Conservation (phyloP, 495 filamentous ascomycete species). For the Penicillium goetzii region DNA sequence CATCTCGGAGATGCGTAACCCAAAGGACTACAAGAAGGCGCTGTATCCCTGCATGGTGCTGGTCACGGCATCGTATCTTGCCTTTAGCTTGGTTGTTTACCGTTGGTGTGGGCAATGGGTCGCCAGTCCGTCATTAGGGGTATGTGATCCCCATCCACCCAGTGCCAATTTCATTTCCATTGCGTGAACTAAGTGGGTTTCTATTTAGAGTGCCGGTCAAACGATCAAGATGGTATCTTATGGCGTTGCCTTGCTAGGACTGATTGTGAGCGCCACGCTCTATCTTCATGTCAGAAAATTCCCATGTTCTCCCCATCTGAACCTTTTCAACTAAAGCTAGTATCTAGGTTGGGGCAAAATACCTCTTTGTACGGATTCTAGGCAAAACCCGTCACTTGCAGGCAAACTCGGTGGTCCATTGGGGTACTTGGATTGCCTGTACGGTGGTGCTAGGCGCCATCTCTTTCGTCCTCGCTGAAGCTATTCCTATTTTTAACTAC, state of each 20-base stretch:
- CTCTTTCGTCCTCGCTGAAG: constrained; percentile 66
- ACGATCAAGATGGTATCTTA: constrained; percentile 5
- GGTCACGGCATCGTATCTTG: constrained; percentile 64
- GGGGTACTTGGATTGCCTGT: constrained; percentile 56
- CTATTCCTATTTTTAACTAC: constrained; percentile 69
- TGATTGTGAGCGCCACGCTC: constrained; percentile 1
- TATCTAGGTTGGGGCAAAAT: neutral
- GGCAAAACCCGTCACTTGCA: constrained; percentile 53
- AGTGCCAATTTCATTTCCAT: neutral
- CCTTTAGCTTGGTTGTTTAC: constrained; percentile 59
- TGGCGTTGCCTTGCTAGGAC: neutral
- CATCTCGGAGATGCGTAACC: constrained; percentile 74
- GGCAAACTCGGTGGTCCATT: constrained; percentile 49
- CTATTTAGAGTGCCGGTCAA: neutral
- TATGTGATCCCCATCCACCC: constrained; percentile 7
- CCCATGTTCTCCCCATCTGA: neutral
- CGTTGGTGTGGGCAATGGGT: constrained; percentile 69
- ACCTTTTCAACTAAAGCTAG: neutral
- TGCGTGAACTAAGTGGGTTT: neutral
- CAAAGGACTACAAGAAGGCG: constrained; percentile 64
- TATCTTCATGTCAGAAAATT: neutral
- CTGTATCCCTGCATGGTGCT: constrained; percentile 61
- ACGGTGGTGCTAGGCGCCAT: constrained; percentile 56
- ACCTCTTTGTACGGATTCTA: neutral
- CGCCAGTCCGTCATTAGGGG: constrained; percentile 66